Conservation (phyloP, 2,329 filamentous ascomycete species). For the Aureobasidium sp. region DNA sequence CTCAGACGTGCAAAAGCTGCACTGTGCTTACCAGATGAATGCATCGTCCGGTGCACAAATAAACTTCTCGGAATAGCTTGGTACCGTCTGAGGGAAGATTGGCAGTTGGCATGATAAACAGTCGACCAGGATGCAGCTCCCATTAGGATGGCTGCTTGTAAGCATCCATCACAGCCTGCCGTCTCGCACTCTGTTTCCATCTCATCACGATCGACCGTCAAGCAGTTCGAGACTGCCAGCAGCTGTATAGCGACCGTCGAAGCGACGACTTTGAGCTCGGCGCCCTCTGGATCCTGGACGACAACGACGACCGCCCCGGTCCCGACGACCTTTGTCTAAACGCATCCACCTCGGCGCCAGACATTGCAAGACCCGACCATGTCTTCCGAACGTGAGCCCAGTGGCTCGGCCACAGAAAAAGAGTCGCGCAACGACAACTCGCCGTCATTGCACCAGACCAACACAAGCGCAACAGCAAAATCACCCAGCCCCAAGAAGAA, state of each 20-base stretch:
- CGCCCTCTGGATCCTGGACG: background rate
- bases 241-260: background rate
- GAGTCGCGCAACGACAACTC: background rate
- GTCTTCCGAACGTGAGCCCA: background rate
- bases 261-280: background rate
- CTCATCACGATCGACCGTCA: background rate
- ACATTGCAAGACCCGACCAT: background rate
- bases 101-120: constrained; percentile 9
- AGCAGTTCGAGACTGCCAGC: background rate
- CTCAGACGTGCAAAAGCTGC: background rate
- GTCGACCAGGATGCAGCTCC: background rate
- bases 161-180: background rate
- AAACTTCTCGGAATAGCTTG: constrained; percentile 1
- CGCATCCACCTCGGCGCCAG: background rate
- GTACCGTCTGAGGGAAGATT: constrained; percentile 3
- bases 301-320: background rate
- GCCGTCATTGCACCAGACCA: background rate
- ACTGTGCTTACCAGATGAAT: background rate
- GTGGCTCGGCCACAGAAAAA: background rate
- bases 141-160: background rate
- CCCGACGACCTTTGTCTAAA: background rate
- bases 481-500: background rate
- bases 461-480: background rate
- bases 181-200: background rate
- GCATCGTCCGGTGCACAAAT: constrained; percentile 5